Conservation (phyloP, 2,329 filamentous ascomycete species). For the Trichoderma sp. region DNA sequence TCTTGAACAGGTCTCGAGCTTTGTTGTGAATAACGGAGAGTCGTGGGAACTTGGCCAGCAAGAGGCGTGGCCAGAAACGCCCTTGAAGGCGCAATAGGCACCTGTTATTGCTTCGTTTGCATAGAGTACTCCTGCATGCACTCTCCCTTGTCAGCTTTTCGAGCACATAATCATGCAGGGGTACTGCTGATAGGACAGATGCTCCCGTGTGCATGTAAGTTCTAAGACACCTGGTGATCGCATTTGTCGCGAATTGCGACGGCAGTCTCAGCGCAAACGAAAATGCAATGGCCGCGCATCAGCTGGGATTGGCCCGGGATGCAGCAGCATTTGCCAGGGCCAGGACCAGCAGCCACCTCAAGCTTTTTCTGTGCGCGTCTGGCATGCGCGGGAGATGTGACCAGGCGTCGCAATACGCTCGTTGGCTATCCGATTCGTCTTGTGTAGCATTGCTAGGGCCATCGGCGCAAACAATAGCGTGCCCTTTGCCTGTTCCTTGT, state of each 20-base stretch:
- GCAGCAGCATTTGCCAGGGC: neutral
- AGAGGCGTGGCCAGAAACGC: neutral
- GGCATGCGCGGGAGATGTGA: neutral
- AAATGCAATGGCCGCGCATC: neutral
- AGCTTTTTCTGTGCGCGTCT: neutral
- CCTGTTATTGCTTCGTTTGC: neutral
- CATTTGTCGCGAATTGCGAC: slow-evolving; percentile 15
- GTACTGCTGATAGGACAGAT: slow-evolving; percentile 4
- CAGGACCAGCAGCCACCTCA: neutral
- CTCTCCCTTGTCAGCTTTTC: slow-evolving; percentile 12
- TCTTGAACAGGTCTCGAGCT: neutral
- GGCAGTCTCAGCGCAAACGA: slow-evolving; percentile 3
- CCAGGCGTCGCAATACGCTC: neutral
- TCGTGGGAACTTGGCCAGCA: neutral
- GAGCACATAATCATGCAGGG: slow-evolving; percentile 14
- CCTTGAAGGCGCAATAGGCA: neutral
- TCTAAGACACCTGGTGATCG: slow-evolving; percentile 3
- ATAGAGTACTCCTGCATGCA: neutral
- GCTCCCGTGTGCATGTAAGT: neutral
- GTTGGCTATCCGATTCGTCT: neutral
- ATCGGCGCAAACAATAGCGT: neutral
- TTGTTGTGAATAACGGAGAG: neutral
- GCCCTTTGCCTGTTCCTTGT: neutral
- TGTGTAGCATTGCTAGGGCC: neutral
- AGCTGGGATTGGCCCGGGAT: neutral